Conservation (phyloP, 176 grass and related monocot genomes). For the Sorghum bicolor region DNA sequence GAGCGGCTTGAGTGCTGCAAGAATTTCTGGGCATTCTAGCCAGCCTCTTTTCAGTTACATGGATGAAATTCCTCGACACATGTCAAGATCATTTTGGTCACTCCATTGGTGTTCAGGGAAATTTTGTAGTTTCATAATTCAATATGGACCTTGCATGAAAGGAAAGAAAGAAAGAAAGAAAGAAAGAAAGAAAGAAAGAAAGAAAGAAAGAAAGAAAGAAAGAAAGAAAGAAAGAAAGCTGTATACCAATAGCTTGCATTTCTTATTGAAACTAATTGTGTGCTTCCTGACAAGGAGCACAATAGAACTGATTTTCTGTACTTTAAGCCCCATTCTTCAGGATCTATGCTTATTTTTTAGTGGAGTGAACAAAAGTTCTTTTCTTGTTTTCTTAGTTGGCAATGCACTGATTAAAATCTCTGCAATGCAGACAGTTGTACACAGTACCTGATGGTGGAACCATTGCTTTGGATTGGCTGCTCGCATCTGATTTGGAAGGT, state of each 20-base stretch:
- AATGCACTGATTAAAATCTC: constrained; percentile 14
- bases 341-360: not conserved
- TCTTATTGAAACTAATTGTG: not conserved
- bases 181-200: no score
- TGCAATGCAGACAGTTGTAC: constrained; percentile 72
- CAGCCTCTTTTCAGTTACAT: not conserved
- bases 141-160: not conserved
- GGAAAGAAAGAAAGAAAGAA: not conserved
- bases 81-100: not conserved
- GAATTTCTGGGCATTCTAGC: not conserved
- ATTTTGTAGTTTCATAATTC: constrained; percentile 12
- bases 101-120: not conserved
- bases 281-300: no score
- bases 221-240: not conserved
- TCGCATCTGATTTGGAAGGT: constrained; percentile 59
- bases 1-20: not conserved
- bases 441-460: constrained; percentile 77
- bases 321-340: not conserved
- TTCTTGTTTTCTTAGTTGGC: constrained; percentile 12
- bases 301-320: not conserved
- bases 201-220: no score
- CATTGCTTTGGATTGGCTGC: constrained; percentile 88
- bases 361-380: not conserved
- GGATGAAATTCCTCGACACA: not conserved
- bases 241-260: not conserved